Conservation (phyloP, 345 rosid species). For the Lumnitzera littorea region DNA sequence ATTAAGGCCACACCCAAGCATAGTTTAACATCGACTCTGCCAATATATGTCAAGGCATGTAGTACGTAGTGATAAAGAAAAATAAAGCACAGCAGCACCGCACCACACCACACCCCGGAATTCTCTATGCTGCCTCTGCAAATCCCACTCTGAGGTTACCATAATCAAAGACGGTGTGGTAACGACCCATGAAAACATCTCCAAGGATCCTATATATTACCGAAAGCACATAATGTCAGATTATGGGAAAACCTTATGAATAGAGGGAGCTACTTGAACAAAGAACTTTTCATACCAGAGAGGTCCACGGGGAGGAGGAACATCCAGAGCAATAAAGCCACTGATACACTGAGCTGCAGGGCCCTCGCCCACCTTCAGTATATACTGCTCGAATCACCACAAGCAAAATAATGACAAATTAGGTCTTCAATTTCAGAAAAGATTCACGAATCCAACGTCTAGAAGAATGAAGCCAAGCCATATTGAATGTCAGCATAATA, state of each 20-base stretch:
- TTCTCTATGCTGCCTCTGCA: constrained; percentile 65
- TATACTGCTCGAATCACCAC: constrained; percentile 27
- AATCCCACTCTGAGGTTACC: constrained; percentile 75
- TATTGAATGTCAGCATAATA: too few species aligned
- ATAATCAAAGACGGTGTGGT: constrained; percentile 65
- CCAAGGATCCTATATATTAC: constrained; percentile 77
- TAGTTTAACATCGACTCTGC: neutral
- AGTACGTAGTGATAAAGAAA: neutral
- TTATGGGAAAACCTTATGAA: neutral
- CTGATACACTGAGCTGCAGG: constrained; percentile 50
- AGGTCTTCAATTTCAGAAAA: neutral
- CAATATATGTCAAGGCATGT: neutral
- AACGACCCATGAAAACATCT: constrained; percentile 84
- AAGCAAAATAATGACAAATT: neutral
- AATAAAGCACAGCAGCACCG: neutral
- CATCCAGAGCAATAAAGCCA: constrained; percentile 52
- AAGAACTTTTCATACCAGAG: constrained; percentile 33
- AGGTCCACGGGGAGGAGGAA: constrained; percentile 53
- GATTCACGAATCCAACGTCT: neutral
- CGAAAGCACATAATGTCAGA: neutral
- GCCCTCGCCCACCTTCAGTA: constrained; percentile 54
- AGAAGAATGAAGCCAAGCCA: neutral
- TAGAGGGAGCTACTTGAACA: neutral
- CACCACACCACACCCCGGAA: neutral
- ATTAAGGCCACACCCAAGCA: too few species aligned